Evolutionary conservation across 257 asterid genomes (phyloP), one percentile per base, ranked within the genome.

Genomic region (Dorcoceras hygrometricum): DNA sequence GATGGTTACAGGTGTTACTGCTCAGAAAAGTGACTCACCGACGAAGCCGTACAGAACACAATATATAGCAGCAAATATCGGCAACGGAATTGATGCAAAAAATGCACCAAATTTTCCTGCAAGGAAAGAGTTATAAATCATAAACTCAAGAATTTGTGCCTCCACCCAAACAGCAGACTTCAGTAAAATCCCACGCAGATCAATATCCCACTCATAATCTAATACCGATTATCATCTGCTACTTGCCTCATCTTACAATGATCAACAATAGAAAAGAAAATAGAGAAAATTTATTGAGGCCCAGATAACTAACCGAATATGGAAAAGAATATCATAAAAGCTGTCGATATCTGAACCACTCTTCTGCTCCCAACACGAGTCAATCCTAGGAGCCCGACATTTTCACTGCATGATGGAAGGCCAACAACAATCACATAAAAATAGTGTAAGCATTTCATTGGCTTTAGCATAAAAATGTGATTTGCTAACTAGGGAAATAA

Each of bases 301-400:
- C 20, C 29, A 54, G 57, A 23, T 19, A 74, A 65, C 87, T 2
- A 66, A 94, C 99, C 99, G 54, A 94, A 94, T 83, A 94, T 90
- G 7, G 99, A 82, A 85, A 94, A 94, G 84, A 94, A 94, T 82
- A 94, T 69, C 99, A 94, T 94, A 89, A 94, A 94, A 68, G 82
- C 93, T 23, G 90, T 82, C 39, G 99, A 90, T 77, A 94, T 83
- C 76, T 94, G 96, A 63, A 90, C 99, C 23, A 81, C 97, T 80
- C 99, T 81, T 84, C 99, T 86, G 85, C 99, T 94, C 74, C 99
- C 99, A 4, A 94, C 96, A 28, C 95, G 98, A 71, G 98, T 90
- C 65, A 94, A 85, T 73, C 99, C 99, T 23, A 94, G 84, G 69
- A 94, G 96, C 64, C 99, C 99, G 4, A 94, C 96, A 78, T 94